Evolutionary conservation across 2,329 filamentous ascomycete genomes (phyloP).

Genomic region (Fusarium agapanthi): DNA sequence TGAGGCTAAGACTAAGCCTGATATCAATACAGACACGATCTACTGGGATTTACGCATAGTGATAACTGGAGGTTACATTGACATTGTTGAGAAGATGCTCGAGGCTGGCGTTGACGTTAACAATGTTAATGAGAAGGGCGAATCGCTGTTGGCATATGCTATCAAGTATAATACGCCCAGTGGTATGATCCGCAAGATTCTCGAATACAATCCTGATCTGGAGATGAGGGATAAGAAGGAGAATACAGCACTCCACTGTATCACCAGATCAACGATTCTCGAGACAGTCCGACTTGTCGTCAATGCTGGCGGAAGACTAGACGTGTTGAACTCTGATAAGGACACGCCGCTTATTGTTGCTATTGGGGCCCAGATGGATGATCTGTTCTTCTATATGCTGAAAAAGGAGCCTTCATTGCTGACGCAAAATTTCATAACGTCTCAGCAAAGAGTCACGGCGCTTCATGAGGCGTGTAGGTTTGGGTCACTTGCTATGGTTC

Average conservation of each 20-base stretch:
- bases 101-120: constrained; percentile 11
- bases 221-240: not conserved
- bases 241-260: constrained; percentile 1
- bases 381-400: constrained; percentile 8
- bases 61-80: accelerated
- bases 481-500: not conserved
- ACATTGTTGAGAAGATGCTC: not conserved
- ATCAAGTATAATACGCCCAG: not conserved
- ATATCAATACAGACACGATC: not conserved
- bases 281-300: not conserved
- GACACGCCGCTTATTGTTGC: not conserved
- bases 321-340: not conserved
- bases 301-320: constrained; percentile 10
- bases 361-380: not conserved
- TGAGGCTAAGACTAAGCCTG: not conserved
- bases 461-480: not conserved
- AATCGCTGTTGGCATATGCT: not conserved
- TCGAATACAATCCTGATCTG: constrained; percentile 13
- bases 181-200: not conserved
- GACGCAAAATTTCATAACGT: not conserved
- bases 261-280: not conserved
- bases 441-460: not conserved
- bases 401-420: not conserved
- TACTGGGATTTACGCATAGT: not conserved
- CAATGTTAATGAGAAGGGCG: not conserved